Percentiles rank a stretch among this genome's conserved stretches.
Conservation (phyloP, 768 basidiomycete genomes). For the Lactarius vividus region DNA sequence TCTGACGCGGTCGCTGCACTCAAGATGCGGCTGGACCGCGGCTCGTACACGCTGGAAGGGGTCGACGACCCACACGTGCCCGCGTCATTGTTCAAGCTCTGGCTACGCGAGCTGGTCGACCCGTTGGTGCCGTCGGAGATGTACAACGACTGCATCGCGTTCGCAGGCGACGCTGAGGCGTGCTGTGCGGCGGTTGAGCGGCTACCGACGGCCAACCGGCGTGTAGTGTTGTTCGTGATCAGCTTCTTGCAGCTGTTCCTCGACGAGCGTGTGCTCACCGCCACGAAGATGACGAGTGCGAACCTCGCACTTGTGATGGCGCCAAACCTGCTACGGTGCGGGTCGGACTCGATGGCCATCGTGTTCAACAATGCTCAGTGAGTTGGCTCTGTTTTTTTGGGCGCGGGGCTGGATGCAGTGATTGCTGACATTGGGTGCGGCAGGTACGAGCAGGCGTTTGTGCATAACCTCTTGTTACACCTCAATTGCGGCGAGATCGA, state of each 20-base stretch:
- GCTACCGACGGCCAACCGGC: slow-evolving; percentile 81
- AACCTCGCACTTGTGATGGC: slow-evolving; percentile 91
- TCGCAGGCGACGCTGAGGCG: slow-evolving; percentile 60
- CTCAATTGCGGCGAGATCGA: slow-evolving; percentile 77
- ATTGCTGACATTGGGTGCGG: not conserved
- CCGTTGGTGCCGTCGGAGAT: slow-evolving; percentile 89
- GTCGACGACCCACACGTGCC: slow-evolving; percentile 90
- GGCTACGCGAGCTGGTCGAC: slow-evolving; percentile 88
- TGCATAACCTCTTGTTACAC: slow-evolving; percentile 78
- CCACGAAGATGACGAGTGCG: slow-evolving; percentile 87
- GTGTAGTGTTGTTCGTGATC: slow-evolving; percentile 83
- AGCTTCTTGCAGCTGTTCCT: slow-evolving; percentile 91
- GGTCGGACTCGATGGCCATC: slow-evolving; percentile 80
- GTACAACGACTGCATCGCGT: slow-evolving; percentile 86
- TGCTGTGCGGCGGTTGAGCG: slow-evolving; percentile 73
- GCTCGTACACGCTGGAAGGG: slow-evolving; percentile 85
- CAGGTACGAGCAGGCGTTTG: slow-evolving; percentile 87
- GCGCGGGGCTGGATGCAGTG: not conserved
- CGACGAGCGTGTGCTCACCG: slow-evolving; percentile 64
- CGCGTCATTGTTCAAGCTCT: slow-evolving; percentile 87
- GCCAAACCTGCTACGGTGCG: slow-evolving; percentile 84
- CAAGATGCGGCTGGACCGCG: slow-evolving; percentile 86
- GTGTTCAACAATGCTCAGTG: slow-evolving; percentile 92
- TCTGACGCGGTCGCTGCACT: slow-evolving; percentile 83
- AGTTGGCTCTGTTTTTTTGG: slow-evolving; percentile 34